Evolutionary conservation across 768 basidiomycete species (phyloP), one percentile per base, ranked within the genome.

Genomic region (Tulasnella sp.): DNA sequence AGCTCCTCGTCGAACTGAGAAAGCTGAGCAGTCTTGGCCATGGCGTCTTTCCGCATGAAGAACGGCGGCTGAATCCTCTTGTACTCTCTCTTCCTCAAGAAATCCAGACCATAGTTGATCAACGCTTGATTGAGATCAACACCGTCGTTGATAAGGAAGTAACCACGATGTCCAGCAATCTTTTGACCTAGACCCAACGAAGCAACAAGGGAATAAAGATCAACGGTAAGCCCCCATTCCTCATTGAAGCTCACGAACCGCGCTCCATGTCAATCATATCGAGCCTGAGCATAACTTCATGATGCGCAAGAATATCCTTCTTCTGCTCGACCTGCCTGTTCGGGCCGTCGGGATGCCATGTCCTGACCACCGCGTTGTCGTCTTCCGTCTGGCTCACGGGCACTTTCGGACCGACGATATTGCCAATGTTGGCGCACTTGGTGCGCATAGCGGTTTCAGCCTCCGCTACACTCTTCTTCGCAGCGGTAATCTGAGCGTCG

Each of bases 1-100:
- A 99, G 83, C 77, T 97, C 95, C 81, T 99, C 97, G 79, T 99
- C 97, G 77, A 98, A 99, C 80, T 98, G 94, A 76, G 94, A 92
- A 26, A 99, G 87, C 79, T 99, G 97, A 1, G 97, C 97, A 0
- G 97, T 98, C 83, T 97, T 96, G 72, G 87, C 88, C 97, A 99
- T 99, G 77, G 91, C 86, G 29, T 95, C 92, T 80, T 94, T 95
- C 84, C 94, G 94, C 90, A 99, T 98, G 84, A 99, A 90, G 84
- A 97, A 99, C 0, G 97, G 97, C 3, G 95, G 92, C 79, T 95
- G 94, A 66, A 98, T 87, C 82, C 96, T 98, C 83, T 89, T 96
- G 86, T 92, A 98, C 0, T 86, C 88, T 35, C 84, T 85, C 69
- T 84, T 86, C 40, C 94, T 86, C 69, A 99, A 83, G 80, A 95